Percentiles rank a stretch among this genome's conserved stretches.
These are phyloP conservation scores for Quercus phellos DNA, from an alignment of 331 rosid genomes.

Conservation along the genomic window DNA sequence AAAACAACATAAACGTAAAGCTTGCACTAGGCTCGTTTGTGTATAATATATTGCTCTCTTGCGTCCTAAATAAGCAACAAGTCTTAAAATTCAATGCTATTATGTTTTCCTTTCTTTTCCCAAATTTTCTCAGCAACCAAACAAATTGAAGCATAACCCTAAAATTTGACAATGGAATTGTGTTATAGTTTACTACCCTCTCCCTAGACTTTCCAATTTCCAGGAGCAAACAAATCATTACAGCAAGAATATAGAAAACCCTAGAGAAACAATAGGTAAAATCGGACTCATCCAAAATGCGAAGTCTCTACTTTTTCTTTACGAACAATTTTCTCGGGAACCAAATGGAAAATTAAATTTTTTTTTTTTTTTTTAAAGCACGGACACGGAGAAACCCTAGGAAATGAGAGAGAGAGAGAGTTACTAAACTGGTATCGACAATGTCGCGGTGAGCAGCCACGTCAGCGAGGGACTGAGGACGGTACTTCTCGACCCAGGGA, in stretches of 20 bases:
- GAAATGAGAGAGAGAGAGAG: neutral
- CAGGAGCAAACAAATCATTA: neutral
- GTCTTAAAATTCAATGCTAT: neutral
- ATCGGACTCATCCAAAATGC: neutral
- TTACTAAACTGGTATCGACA: constrained; percentile 50
- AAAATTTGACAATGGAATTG: neutral
- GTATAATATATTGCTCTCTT: neutral
- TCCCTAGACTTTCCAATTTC: neutral
- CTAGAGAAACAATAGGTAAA: neutral
- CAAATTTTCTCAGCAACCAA: neutral
- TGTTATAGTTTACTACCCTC: neutral
- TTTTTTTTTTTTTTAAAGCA: neutral
- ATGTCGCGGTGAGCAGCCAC: constrained; percentile 70
- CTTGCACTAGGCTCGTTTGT: neutral
- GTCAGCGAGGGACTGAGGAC: constrained; percentile 60
- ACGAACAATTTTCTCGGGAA: neutral
- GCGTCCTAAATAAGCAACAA: neutral
- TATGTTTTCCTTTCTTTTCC: neutral
- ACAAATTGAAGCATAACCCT: neutral
- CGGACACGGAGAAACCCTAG: constrained; percentile 10
- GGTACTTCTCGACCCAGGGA: constrained; percentile 67
- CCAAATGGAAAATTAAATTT: constrained; percentile 4
- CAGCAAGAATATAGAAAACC: neutral
- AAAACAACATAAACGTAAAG: neutral
- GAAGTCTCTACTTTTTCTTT: neutral